These are phyloP conservation scores for Phytophthora cryptogea DNA, from an alignment of 352 stramenopile genomes.

Conservation along the genomic window DNA sequence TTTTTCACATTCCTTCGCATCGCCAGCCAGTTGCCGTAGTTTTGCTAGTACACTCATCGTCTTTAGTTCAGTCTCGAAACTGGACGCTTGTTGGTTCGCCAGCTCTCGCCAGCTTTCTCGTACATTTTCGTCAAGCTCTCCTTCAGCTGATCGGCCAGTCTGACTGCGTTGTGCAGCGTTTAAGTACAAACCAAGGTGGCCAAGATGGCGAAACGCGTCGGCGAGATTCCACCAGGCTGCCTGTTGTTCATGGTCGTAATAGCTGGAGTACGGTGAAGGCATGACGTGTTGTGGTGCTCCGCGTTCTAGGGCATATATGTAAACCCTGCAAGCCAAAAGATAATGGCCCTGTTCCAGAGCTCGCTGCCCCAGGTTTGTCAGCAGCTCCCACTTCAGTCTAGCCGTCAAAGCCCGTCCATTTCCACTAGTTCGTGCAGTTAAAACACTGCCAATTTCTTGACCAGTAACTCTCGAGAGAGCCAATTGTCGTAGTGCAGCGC, in stretches of 20 bases:
- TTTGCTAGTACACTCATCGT: constrained; percentile 25
- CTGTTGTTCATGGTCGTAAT: constrained; percentile 15
- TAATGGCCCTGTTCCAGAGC: constrained; percentile 55
- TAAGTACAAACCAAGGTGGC: constrained; percentile 55
- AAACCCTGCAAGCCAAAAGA: constrained; percentile 45
- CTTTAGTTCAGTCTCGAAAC: constrained; percentile 38
- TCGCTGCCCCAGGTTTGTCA: constrained; percentile 56
- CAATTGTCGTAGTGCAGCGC: constrained; percentile 57
- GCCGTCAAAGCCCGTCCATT: constrained; percentile 3
- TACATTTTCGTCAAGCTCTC: constrained; percentile 2
- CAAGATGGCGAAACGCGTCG: constrained; percentile 67
- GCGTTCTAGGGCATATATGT: constrained; percentile 55
- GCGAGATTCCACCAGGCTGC: constrained; percentile 58
- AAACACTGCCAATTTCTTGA: constrained; percentile 2
- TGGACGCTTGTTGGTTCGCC: constrained; percentile 16
- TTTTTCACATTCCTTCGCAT: constrained; percentile 15
- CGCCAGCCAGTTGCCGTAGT: constrained; percentile 32
- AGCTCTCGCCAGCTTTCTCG: constrained; percentile 11
- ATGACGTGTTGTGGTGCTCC: background rate
- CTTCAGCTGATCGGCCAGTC: background rate
- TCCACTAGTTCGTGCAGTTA: background rate
- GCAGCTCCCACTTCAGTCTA: constrained; percentile 51
- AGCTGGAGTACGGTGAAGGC: background rate
- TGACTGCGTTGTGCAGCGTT: constrained; percentile 37
- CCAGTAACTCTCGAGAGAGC: constrained; percentile 34